Evolutionary conservation across 345 rosid genomes (phyloP), one percentile per base, ranked within the genome.

Genomic region (Sonneratia alba): DNA sequence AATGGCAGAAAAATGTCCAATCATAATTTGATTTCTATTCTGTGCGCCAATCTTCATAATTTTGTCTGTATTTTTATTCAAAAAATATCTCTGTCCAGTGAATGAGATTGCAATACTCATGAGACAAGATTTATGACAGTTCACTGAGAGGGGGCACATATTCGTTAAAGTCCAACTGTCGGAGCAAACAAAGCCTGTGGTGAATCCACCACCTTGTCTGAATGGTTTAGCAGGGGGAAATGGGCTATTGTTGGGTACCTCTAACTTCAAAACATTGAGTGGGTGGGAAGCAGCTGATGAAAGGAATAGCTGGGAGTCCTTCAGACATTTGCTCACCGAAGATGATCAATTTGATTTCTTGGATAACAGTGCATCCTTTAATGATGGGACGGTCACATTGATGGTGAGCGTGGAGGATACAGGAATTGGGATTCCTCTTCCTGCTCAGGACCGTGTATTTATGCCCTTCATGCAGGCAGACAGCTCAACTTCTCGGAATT

Each of bases 381-480:
- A 57, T 57, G 63, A 57, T 5, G 82, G 81, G 65, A 82, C 71
- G 66, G 87, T 89, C 40, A 85, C 92, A 45, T 79, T 95, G 69
- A 81, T 88, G 84, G 89, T 90, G 37, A 84, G 86, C 16, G 93
- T 95, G 72, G 99, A 95, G 84, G 99, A 95, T 85, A 95, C 97
- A 0, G 99, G 99, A 43, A 90, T 90, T 2, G 99, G 99, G 42
- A 92, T 95, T 76, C 99, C 99, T 34, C 75, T 89, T 57, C 68
- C 51, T 19, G 99, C 97, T 21, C 99, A 95, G 72, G 89, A 87
- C 34, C 90, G 96, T 32, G 93, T 95, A 45, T 95, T 95, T 78
- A 87, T 81, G 87, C 99, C 99, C 36, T 95, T 95, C 74, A 85
- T 95, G 92, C 99, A 95, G 83, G 99, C 97, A 21, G 99, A 92